phyloP scores from a whole-genome alignment of 2,329 filamentous ascomycete species.

The Escovopsis weberi region DNA sequence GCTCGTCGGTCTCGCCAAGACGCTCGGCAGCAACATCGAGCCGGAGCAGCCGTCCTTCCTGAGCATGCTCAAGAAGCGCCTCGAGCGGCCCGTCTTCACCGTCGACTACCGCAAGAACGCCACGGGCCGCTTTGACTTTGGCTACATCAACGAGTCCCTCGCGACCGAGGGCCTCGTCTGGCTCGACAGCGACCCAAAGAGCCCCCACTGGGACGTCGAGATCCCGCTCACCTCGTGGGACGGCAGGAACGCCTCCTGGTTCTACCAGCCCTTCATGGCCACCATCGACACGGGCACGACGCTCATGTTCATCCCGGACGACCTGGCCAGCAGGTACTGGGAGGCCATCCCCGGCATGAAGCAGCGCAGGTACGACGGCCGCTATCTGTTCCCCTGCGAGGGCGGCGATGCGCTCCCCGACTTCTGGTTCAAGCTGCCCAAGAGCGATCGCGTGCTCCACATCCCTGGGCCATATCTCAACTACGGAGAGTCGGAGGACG shows the following conservation, averaged over 20 bases:
- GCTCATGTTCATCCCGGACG: slow-evolving; percentile 44
- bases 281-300: slow-evolving; percentile 58
- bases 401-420: slow-evolving; percentile 39
- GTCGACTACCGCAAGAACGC: slow-evolving; percentile 34
- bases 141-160: slow-evolving; percentile 27
- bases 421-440: slow-evolving; percentile 38
- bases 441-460: slow-evolving; percentile 32
- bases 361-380: slow-evolving; percentile 26
- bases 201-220: slow-evolving; percentile 25
- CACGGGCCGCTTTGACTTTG: slow-evolving; percentile 37
- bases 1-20: slow-evolving; percentile 37
- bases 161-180: slow-evolving; percentile 29
- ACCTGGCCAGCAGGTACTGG: slow-evolving; percentile 48
- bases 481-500: slow-evolving; percentile 35
- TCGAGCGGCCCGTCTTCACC: slow-evolving; percentile 31
- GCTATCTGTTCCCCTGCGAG: slow-evolving; percentile 45
- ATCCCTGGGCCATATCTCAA: slow-evolving; percentile 41
- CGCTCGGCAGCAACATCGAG: slow-evolving; percentile 27
- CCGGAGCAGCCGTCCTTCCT: slow-evolving; percentile 30
- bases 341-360: slow-evolving; percentile 39
- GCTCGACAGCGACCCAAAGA: slow-evolving; percentile 18
- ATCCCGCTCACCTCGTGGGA: slow-evolving; percentile 33
- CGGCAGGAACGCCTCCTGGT: slow-evolving; percentile 35
- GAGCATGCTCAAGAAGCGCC: slow-evolving; percentile 25
- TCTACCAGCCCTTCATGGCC: slow-evolving; percentile 31